Evolutionary conservation across 208 protist species (phyloP), one percentile per base, ranked within the genome.

Genomic region (Trypanosomatidae sp.): DNA sequence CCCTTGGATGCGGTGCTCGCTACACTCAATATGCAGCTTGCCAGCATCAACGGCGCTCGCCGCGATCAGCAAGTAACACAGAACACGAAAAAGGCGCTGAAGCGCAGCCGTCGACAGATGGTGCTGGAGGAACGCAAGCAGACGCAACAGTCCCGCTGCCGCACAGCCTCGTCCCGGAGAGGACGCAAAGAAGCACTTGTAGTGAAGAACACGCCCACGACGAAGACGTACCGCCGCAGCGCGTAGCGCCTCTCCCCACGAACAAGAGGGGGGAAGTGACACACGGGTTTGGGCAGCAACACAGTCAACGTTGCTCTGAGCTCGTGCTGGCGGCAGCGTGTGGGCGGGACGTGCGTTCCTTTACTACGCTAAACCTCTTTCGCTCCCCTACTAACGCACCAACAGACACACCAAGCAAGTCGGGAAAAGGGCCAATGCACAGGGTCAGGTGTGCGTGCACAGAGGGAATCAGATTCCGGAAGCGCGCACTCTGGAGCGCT

Each of bases 51-150:
- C 47, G 75, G 82, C 22, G 67, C 73, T 15, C 75, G 76, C 53
- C 74, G 76, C 19, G 68, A 74, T 44, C 59, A 75, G 69, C 82
- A 80, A 56, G 72, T 84, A 49, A 74, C 59, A 52, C 79, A 69
- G n/a, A 81, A 71, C 58, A 65, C 79, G 5, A 78, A 79, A 56
- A 84, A 79, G 69, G 69, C 43, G 6, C 43, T 82, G 66, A 81
- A 82, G 75, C 82, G 82, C 53, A 84, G 71, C 62, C 78, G 76
- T 30, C 82, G 79, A 3, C 69, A 81, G 56, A 87, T 87, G 79
- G 73, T 76, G 39, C 50, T 58, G 70, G 76, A 73, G 67, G 76
- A 73, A 25, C 70, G 66, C 39, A 79, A 79, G 62, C 66, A 53
- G 39, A 64, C 22, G 43, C 56, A 36, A n/a, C 22, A 55, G 52